Evolutionary conservation across 2,329 filamentous ascomycete genomes (phyloP), one percentile per base, ranked within the genome.

Genomic region (Chrysosporium queenslandicum): DNA sequence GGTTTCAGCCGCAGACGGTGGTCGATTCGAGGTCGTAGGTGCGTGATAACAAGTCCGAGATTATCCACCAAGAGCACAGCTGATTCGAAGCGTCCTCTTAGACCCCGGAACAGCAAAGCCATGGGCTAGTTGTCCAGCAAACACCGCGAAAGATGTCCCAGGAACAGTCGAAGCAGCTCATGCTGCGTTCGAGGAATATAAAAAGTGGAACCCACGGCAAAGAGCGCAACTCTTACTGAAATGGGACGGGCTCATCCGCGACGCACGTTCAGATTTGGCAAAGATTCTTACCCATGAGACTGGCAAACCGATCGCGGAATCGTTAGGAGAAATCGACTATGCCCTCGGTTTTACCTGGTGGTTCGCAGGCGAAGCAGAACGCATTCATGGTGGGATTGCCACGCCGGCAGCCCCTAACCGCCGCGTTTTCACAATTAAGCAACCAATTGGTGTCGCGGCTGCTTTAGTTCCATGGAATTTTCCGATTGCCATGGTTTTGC

Each of bases 401-500:
- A 81, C 82, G 11, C 77, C 85, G 11, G 82, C 78, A 5, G 73
- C 85, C 1, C 75, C 84, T 0, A 82, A 81, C 3, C 90, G 91
- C 68, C 77, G 87, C 50, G 80, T 92, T 16, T 79, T 83, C 59
- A 92, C 86, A 0, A 71, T 87, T 64, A 89, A 87, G 70, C 85
- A 94, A 68, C 87, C 88, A 0, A 80, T 94, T 14, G 88, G 87
- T 50, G 87, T 94, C 12, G 87, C 84, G 62, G 87, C 84, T 2
- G 72, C 92, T 47, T 87, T 94, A 57, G 89, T 87, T 8, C 88
- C 88, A 67, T 92, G 87, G 88, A 94, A 94, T 71, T 94, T 94
- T 63, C 85, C 85, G 11, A 80, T 83, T 2, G 83, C 83, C 46
- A 87, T 87, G 84, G 80, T 87, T 58, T 59, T 65, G 29, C 58